A percentile compares a stretch with the other conserved stretches of the same genome.
phyloP scores from a whole-genome alignment of 768 basidiomycete species.

The Megacollybia marginata region DNA sequence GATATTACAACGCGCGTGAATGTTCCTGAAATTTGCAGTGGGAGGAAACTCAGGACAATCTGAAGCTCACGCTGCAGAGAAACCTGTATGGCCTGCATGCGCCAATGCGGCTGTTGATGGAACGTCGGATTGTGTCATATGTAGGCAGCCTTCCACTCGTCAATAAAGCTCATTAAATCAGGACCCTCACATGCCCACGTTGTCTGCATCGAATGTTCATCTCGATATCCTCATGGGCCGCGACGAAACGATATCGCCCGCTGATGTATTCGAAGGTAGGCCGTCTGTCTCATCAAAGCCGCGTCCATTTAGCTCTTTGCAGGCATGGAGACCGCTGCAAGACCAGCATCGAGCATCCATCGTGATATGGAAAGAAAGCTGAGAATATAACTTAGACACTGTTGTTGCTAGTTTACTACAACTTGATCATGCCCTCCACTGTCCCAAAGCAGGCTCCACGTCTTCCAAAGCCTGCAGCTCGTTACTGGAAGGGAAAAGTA shows the following conservation, averaged over 20 bases:
- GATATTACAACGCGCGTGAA: not conserved
- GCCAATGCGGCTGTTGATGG: slow-evolving; percentile 89
- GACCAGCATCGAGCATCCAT: slow-evolving; percentile 44
- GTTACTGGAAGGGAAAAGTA: slow-evolving; percentile 88
- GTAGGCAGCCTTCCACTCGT: slow-evolving; percentile 35
- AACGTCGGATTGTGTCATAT: slow-evolving; percentile 74
- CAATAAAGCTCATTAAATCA: slow-evolving; percentile 18
- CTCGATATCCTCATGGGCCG: slow-evolving; percentile 92
- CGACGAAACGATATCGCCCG: slow-evolving; percentile 74
- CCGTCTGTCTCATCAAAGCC: no score
- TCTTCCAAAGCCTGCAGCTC: slow-evolving; percentile 70
- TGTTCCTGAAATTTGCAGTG: slow-evolving; percentile 46
- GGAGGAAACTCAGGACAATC: slow-evolving; percentile 87
- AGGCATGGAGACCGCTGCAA: slow-evolving; percentile 33
- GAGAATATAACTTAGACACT: slow-evolving; percentile 24
- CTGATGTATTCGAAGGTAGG: slow-evolving; percentile 41
- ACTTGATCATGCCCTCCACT: slow-evolving; percentile 12
- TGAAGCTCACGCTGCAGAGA: slow-evolving; percentile 79
- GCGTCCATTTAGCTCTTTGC: slow-evolving; percentile 33
- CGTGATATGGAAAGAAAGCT: slow-evolving; percentile 59
- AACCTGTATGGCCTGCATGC: slow-evolving; percentile 82
- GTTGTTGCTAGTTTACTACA: not conserved
- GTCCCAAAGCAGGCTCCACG: slow-evolving; percentile 67
- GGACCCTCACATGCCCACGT: slow-evolving; percentile 60
- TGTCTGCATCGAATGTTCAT: slow-evolving; percentile 70